phyloP scores from a whole-genome alignment of 768 basidiomycete genomes.

The Boletus rubescentipes region DNA sequence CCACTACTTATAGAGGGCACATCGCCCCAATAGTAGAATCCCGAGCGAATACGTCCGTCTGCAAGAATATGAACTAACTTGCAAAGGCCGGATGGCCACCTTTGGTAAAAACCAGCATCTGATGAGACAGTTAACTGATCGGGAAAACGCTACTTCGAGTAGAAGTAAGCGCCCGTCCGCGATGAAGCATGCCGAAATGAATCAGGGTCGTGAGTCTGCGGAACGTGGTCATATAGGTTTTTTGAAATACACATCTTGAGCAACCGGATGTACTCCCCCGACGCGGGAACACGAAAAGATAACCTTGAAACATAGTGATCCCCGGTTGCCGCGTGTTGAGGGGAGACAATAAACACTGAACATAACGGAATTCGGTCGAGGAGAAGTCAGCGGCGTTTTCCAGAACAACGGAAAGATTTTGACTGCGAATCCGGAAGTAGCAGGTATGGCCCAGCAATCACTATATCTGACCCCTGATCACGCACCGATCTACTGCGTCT shows the following conservation, averaged over 20 bases:
- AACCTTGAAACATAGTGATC: background rate
- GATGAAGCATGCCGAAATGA: constrained; percentile 29
- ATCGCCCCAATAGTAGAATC: background rate
- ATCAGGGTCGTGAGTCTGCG: constrained; percentile 23
- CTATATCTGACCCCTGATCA: constrained; percentile 26
- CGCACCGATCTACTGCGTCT: constrained; percentile 27
- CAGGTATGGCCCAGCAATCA: constrained; percentile 22
- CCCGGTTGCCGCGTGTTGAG: constrained; percentile 4
- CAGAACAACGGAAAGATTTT: constrained; percentile 19
- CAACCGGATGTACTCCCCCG: background rate
- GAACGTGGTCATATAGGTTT: background rate
- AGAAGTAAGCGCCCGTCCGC: constrained; percentile 14
- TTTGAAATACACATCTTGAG: constrained; percentile 2
- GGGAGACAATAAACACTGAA: background rate
- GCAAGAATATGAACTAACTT: background rate
- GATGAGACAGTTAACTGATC: constrained; percentile 12
- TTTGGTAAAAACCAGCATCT: background rate
- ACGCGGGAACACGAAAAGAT: constrained; percentile 1
- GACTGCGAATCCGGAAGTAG: constrained; percentile 30
- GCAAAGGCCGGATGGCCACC: constrained; percentile 1
- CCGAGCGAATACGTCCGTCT: background rate
- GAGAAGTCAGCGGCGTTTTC: constrained; percentile 24
- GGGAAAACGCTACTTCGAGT: constrained; percentile 19
- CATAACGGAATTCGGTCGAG: constrained; percentile 6
- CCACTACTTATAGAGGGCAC: background rate